These are phyloP conservation scores for Lobosporangium transversale DNA, from an alignment of 192 early-diverging fungal genomes.

Conservation along the genomic window DNA sequence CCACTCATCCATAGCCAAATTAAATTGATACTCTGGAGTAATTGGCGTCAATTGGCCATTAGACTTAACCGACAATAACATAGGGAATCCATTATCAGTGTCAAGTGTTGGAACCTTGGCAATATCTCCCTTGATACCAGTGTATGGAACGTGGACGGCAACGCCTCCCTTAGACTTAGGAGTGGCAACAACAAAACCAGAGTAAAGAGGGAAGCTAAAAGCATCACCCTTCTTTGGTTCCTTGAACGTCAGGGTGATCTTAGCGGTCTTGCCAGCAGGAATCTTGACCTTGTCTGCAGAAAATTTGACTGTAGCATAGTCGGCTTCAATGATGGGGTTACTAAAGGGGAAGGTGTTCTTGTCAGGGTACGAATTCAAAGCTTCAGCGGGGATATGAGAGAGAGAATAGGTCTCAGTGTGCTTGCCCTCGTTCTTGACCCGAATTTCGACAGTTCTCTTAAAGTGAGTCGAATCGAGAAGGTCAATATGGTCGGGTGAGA, in stretches of 20 bases:
- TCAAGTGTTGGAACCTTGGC: conserved; percentile 57
- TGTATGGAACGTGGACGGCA: conserved; percentile 57
- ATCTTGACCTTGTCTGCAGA: conserved; percentile 34
- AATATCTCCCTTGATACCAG: conserved; percentile 56
- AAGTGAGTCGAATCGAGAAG: conserved; percentile 29
- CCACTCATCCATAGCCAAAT: not conserved
- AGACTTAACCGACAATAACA: not conserved
- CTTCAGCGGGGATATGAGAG: conserved; percentile 27
- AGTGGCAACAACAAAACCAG: conserved; percentile 55
- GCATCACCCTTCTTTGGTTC: conserved; percentile 36
- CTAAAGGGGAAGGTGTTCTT: conserved; percentile 17
- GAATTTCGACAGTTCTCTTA: conserved; percentile 42
- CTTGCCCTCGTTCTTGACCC: conserved; percentile 54
- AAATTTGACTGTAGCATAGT: conserved; percentile 28
- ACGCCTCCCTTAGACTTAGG: conserved; percentile 30
- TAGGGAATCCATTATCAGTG: conserved; percentile 19
- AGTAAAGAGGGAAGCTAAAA: conserved; percentile 49
- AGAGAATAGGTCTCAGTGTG: conserved; percentile 46
- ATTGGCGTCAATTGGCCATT: not conserved
- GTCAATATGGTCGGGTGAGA: conserved; percentile 34
- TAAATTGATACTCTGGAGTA: not conserved
- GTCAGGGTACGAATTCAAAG: conserved; percentile 33
- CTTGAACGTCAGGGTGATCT: conserved; percentile 25
- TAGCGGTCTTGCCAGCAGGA: conserved; percentile 27
- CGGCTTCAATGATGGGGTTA: conserved; percentile 14